These are phyloP conservation scores for Pythium plurisporium DNA, from an alignment of 352 stramenopile species.

Conservation along the genomic window DNA sequence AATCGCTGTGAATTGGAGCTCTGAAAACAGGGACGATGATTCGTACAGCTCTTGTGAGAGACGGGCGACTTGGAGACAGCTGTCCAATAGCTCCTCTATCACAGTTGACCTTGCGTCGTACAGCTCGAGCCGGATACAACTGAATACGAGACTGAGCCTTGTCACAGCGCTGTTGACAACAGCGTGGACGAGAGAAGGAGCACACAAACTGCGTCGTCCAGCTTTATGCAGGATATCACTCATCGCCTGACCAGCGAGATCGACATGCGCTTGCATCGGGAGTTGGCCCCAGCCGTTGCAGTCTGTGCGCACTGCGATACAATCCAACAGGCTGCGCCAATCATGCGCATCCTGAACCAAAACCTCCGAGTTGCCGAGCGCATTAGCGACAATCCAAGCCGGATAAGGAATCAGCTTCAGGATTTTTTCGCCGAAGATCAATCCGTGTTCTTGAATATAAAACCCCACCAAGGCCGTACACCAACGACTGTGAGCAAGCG, in stretches of 20 bases:
- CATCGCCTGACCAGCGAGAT: not conserved
- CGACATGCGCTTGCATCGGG: not conserved
- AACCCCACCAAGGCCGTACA: not conserved
- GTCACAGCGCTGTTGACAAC: not conserved
- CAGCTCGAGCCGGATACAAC: not conserved
- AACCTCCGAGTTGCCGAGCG: not conserved
- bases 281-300: constrained; percentile 9
- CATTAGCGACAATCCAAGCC: not conserved
- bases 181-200: no score
- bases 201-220: not conserved
- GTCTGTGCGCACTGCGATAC: not conserved
- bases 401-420: constrained; percentile 7
- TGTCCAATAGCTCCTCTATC: not conserved
- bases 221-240: not conserved
- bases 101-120: no score
- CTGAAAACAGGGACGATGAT: not conserved
- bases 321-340: constrained; percentile 4
- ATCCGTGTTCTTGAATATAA: constrained; percentile 8
- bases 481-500: not conserved
- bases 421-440: constrained; percentile 2
- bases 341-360: not conserved
- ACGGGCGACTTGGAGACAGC: not conserved
- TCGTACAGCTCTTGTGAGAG: not conserved
- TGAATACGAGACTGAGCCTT: not conserved
- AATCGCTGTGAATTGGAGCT: not conserved